Evolutionary conservation across 2,329 filamentous ascomycete genomes (phyloP).

Genomic region (Albifimbria verrucaria): DNA sequence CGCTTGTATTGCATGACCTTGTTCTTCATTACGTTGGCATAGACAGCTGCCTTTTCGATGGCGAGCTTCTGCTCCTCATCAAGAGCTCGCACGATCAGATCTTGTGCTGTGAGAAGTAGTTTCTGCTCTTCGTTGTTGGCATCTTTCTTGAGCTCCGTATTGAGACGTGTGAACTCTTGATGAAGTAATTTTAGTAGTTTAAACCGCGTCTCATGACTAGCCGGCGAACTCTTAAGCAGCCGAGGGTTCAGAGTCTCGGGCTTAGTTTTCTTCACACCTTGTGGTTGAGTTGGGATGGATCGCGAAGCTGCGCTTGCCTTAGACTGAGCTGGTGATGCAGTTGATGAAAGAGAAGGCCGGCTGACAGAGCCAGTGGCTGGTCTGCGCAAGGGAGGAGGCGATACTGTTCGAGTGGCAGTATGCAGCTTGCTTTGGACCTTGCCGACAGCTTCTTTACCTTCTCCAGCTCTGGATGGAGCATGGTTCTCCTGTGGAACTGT

Average conservation of each 20-base stretch:
- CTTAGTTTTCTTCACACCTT: slow-evolving; percentile 19
- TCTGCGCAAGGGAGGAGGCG: slow-evolving; percentile 29
- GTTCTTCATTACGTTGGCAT: slow-evolving; percentile 80
- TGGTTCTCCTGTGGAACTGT: neutral
- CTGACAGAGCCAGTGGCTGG: slow-evolving; percentile 4
- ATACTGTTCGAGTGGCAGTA: slow-evolving; percentile 25
- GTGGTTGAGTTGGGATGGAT: slow-evolving; percentile 11
- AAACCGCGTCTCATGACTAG: slow-evolving; percentile 52
- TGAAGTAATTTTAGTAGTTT: slow-evolving; percentile 62
- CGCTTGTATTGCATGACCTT: slow-evolving; percentile 72
- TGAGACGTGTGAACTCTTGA: slow-evolving; percentile 63
- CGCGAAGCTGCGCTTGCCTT: slow-evolving; percentile 13
- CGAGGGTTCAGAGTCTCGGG: slow-evolving; percentile 64
- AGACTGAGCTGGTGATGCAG: slow-evolving; percentile 1
- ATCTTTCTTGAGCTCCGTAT: slow-evolving; percentile 56
- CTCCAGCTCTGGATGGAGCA: too few relatives aligned
- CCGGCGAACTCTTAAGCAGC: slow-evolving; percentile 55
- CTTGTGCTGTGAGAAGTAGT: slow-evolving; percentile 59
- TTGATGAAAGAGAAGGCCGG: slow-evolving; percentile 7
- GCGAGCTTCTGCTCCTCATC: slow-evolving; percentile 79
- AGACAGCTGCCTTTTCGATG: slow-evolving; percentile 64
- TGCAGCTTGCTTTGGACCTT: slow-evolving; percentile 10
- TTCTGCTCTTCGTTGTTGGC: slow-evolving; percentile 43
- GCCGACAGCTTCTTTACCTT: neutral
- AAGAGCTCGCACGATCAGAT: slow-evolving; percentile 64